Evolutionary conservation across 257 asterid genomes (phyloP).

Genomic region (Haberlea rhodopensis): DNA sequence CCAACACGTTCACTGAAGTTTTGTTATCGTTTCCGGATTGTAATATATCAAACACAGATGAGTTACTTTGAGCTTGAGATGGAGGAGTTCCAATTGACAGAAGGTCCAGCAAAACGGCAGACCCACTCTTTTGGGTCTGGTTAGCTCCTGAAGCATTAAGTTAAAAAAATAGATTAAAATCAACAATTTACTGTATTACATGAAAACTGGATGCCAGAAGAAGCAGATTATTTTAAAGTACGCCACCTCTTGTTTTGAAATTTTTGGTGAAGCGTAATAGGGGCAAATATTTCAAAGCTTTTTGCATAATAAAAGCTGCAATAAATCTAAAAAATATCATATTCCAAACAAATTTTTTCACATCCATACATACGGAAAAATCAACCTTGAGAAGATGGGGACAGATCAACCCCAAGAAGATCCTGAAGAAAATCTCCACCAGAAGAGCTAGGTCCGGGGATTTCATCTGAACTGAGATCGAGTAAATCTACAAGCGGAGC

Average conservation of each 20-base stretch:
- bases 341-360: constrained; percentile 6
- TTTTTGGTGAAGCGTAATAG: constrained; percentile 1
- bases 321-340: constrained; percentile 15
- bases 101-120: constrained; percentile 76
- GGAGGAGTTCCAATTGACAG: constrained; percentile 81
- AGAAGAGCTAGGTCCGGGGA: constrained; percentile 62
- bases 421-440: constrained; percentile 34
- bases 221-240: background rate
- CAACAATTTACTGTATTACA: background rate
- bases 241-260: background rate
- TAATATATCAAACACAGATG: constrained; percentile 47
- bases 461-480: constrained; percentile 78
- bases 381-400: constrained; percentile 92
- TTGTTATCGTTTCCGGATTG: constrained; percentile 50
- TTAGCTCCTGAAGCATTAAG: constrained; percentile 46
- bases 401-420: constrained; percentile 25
- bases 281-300: background rate
- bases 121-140: constrained; percentile 55
- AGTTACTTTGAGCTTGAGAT: constrained; percentile 38
- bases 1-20: constrained; percentile 48
- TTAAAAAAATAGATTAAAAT: background rate
- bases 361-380: constrained; percentile 20
- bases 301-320: constrained; percentile 10
- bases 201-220: constrained; percentile 8
- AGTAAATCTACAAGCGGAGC: constrained; percentile 86